phyloP scores from a whole-genome alignment of 2,329 filamentous ascomycete species.

The Penicillium sp. region DNA sequence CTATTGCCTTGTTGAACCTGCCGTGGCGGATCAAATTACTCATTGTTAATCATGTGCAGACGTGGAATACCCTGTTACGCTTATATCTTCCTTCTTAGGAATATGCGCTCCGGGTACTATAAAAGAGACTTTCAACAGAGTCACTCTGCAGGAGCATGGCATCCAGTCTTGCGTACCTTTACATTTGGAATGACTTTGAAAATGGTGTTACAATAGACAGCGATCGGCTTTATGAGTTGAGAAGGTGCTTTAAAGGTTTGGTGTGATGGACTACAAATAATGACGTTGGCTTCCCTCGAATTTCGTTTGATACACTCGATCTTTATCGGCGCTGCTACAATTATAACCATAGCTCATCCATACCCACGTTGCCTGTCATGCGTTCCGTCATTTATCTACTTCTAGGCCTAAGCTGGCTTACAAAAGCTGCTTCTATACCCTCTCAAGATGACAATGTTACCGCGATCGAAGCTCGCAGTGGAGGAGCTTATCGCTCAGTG shows the following conservation, averaged over 20 bases:
- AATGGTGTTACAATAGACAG: neutral
- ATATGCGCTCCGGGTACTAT: neutral
- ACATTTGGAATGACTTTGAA: neutral
- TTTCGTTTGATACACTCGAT: neutral
- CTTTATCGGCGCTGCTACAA: neutral
- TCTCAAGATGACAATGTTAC: constrained; percentile 1
- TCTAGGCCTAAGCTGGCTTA: constrained; percentile 13
- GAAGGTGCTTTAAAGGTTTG: neutral
- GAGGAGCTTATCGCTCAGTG: constrained; percentile 33
- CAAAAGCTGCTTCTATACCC: constrained; percentile 11
- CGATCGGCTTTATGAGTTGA: neutral
- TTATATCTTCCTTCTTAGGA: neutral
- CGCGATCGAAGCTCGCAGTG: constrained; percentile 13
- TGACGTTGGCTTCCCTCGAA: neutral
- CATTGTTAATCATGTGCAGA: neutral
- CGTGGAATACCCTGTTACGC: neutral
- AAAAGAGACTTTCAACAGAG: neutral
- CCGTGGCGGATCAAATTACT: neutral
- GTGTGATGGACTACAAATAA: constrained; percentile 14
- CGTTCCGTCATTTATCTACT: constrained; percentile 7
- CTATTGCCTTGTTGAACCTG: neutral
- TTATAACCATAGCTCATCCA: neutral
- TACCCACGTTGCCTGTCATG: constrained; percentile 4
- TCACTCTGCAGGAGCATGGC: neutral
- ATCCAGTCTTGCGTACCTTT: constrained; percentile 2